These are phyloP conservation scores for Lignosus rhinocerotis DNA, from an alignment of 1,284 basidiomycete species.

Conservation along the genomic window DNA sequence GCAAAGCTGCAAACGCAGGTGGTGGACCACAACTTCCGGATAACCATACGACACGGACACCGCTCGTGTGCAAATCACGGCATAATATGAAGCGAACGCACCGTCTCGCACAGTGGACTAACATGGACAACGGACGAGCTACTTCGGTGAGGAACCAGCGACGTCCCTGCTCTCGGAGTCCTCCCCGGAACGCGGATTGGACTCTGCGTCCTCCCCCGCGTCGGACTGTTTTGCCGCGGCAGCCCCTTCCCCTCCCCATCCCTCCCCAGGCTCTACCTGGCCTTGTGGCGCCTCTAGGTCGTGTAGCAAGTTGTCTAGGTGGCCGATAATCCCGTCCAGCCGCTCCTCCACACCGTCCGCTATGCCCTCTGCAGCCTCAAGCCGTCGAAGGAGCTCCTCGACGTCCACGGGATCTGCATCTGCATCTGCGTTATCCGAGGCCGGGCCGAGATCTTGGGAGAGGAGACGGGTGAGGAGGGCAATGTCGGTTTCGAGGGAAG, in stretches of 20 bases:
- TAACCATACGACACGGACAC: no score
- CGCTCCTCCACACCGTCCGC: slow-evolving; percentile 57
- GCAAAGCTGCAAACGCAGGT: no score
- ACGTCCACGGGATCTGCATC: slow-evolving; percentile 34
- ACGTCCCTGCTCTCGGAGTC: no score
- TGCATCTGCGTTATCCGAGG: slow-evolving; percentile 17
- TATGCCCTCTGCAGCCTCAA: slow-evolving; percentile 55
- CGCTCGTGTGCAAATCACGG: no score
- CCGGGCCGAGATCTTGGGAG: slow-evolving; percentile 31
- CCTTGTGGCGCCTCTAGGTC: slow-evolving; percentile 36
- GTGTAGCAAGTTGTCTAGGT: slow-evolving; percentile 55
- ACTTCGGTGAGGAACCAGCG: no score
- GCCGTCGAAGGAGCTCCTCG: slow-evolving; percentile 43
- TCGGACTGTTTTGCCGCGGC: background rate
- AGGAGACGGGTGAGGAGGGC: slow-evolving; percentile 38
- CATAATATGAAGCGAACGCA: no score
- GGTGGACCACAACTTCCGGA: no score
- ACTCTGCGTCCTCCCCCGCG: background rate
- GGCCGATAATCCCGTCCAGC: slow-evolving; percentile 56
- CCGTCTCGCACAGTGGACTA: no score
- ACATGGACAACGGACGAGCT: no score
- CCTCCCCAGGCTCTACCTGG: background rate
- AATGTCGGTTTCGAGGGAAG: slow-evolving; percentile 36
- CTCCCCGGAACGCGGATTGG: no score
- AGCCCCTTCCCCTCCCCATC: background rate